A percentile compares a stretch with the other conserved stretches of the same genome.
These are phyloP conservation scores for Jackrogersella minutella DNA, from an alignment of 495 filamentous ascomycete genomes.

Conservation along the genomic window DNA sequence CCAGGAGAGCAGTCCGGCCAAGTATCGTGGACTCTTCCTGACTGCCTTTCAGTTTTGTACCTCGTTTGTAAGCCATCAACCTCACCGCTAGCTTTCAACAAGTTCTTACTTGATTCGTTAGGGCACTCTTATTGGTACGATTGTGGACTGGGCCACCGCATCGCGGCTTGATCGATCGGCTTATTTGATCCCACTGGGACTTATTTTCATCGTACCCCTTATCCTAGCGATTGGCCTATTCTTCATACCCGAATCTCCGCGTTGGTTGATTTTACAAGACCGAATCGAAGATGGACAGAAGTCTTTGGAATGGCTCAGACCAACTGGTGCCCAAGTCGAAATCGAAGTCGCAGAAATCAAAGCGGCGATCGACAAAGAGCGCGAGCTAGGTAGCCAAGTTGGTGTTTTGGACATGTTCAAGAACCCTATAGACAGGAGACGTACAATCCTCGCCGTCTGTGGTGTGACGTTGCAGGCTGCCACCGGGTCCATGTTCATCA, in stretches of 20 bases:
- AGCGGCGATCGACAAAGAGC: constrained; percentile 53
- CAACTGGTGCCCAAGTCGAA: constrained; percentile 47
- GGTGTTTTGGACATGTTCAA: constrained; percentile 56
- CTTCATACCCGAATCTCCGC: constrained; percentile 62
- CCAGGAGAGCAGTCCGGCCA: constrained; percentile 52
- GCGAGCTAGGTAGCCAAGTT: constrained; percentile 45
- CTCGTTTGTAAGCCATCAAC: constrained; percentile 38
- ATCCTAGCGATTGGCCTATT: constrained; percentile 54
- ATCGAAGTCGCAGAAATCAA: constrained; percentile 57
- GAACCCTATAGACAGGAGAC: constrained; percentile 53
- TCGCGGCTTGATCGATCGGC: constrained; percentile 48
- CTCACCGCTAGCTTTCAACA: neutral
- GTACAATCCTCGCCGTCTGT: constrained; percentile 51
- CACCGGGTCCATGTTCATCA: constrained; percentile 63
- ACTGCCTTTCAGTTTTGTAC: constrained; percentile 37
- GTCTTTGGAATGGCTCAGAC: constrained; percentile 52
- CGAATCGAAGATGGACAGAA: constrained; percentile 53
- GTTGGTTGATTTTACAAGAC: constrained; percentile 60
- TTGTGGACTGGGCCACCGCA: constrained; percentile 59
- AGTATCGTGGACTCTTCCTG: constrained; percentile 50
- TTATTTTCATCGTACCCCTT: constrained; percentile 57
- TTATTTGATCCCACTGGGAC: constrained; percentile 59
- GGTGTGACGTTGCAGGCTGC: constrained; percentile 59
- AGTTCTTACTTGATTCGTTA: constrained; percentile 11
- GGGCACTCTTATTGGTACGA: constrained; percentile 60